These are phyloP conservation scores for Parsonsia alboflavescens DNA, from an alignment of 257 asterid genomes.

Conservation along the genomic window DNA sequence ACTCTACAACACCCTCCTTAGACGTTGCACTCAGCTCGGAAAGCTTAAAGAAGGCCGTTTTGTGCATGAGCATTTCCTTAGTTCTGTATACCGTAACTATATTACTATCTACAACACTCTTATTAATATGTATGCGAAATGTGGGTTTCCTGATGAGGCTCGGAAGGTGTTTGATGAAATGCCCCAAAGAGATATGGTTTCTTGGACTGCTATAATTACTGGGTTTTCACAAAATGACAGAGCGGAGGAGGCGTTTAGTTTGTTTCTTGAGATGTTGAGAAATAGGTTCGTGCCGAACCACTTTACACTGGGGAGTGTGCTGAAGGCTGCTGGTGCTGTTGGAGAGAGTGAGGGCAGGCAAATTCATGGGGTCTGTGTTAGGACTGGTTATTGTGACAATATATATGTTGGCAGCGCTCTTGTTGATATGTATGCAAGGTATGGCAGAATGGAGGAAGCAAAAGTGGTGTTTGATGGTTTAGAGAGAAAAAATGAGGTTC, in stretches of 20 bases:
- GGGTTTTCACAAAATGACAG: conserved; percentile 60
- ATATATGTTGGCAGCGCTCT: conserved; percentile 78
- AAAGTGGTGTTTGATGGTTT: conserved; percentile 42
- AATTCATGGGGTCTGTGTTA: conserved; percentile 56
- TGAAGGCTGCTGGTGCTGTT: conserved; percentile 57
- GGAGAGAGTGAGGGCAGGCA: conserved; percentile 46
- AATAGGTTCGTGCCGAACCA: conserved; percentile 53
- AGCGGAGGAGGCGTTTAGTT: conserved; percentile 34
- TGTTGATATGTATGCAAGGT: conserved; percentile 67
- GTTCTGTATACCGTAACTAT: conserved; percentile 37
- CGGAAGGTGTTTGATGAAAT: conserved; percentile 54
- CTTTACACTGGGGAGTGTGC: conserved; percentile 69
- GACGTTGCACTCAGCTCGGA: conserved; percentile 30
- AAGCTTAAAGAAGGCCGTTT: conserved; percentile 46
- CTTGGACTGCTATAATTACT: conserved; percentile 65
- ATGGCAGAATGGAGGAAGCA: conserved; percentile 50
- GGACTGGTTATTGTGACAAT: conserved; percentile 47
- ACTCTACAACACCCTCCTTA: conserved; percentile 30
- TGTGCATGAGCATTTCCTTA: conserved; percentile 52
- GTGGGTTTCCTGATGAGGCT: conserved; percentile 25
- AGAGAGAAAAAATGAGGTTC: conserved; percentile 54
- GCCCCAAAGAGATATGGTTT: conserved; percentile 67
- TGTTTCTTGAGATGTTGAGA: conserved; percentile 50
- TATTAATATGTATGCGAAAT: conserved; percentile 54
- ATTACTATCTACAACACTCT: conserved; percentile 37